phyloP scores from a whole-genome alignment of 192 early-diverging fungal species.

The Mortierella alpina region DNA sequence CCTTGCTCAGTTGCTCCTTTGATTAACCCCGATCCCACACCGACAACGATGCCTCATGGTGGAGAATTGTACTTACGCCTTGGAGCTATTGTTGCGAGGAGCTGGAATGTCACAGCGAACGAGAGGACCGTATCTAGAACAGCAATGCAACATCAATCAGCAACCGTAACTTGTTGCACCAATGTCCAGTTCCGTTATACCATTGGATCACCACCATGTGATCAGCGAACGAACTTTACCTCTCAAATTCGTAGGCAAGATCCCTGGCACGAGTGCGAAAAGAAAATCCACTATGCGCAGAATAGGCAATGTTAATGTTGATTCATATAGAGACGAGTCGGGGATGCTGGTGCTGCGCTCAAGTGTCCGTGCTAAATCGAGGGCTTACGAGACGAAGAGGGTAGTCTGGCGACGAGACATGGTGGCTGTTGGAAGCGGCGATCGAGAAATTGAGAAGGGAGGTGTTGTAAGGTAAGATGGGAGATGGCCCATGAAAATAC shows the following conservation, averaged over 20 bases:
- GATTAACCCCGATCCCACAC: no score
- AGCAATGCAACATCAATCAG: not conserved
- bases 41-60: not conserved
- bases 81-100: slow-evolving; percentile 68
- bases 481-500: not conserved
- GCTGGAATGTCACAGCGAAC: slow-evolving; percentile 91
- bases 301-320: not conserved
- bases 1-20: not conserved
- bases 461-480: not conserved
- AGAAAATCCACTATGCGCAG: slow-evolving; percentile 75
- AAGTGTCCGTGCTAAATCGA: not conserved
- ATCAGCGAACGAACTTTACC: slow-evolving; percentile 62
- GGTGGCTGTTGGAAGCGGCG: not conserved
- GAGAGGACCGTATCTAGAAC: slow-evolving; percentile 80
- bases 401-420: slow-evolving; percentile 34
- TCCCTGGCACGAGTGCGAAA: slow-evolving; percentile 87
- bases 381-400: slow-evolving; percentile 45
- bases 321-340: not conserved
- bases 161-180: not conserved
- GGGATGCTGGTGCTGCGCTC: not conserved
- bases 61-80: slow-evolving; percentile 71
- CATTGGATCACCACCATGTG: no score
- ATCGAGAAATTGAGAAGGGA: not conserved
- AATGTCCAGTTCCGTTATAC: no score
- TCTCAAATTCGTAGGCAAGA: slow-evolving; percentile 95